Evolutionary conservation across 192 early-diverging fungal species (phyloP).

Genomic region (Allomyces arbusculus): DNA sequence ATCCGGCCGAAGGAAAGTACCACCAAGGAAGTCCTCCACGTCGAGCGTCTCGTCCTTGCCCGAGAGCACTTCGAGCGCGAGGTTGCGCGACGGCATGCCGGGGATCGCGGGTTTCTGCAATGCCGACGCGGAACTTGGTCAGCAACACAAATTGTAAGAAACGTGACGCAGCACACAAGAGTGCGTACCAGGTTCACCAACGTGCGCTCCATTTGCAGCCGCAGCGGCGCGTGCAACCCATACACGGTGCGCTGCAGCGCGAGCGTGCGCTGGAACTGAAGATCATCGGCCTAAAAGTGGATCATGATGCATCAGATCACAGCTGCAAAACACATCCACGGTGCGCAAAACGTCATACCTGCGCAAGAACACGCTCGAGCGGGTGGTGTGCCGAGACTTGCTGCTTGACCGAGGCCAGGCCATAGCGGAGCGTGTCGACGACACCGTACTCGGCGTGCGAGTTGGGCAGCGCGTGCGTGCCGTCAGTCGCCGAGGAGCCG

Average conservation of each 20-base stretch:
- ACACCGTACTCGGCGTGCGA: conserved; percentile 44
- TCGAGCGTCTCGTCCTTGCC: conserved; percentile 78
- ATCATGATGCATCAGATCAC: conserved; percentile 1
- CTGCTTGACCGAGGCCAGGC: conserved; percentile 34
- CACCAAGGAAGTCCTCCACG: conserved; percentile 72
- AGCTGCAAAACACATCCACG: neutral
- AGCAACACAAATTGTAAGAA: conserved; percentile 12
- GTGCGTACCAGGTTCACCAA: conserved; percentile 25
- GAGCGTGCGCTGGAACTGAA: conserved; percentile 60
- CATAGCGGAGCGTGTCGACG: conserved; percentile 66
- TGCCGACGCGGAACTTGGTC: conserved; percentile 10
- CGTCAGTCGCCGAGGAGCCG: conserved; percentile 8
- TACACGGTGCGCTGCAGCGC: conserved; percentile 58
- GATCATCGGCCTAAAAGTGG: conserved; percentile 60
- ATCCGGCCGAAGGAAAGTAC: conserved; percentile 14
- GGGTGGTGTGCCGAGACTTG: conserved; percentile 52
- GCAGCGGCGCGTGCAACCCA: conserved; percentile 80
- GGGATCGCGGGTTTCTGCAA: conserved; percentile 25
- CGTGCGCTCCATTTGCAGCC: conserved; percentile 74
- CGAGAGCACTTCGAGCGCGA: conserved; percentile 62
- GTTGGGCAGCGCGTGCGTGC: conserved; percentile 14
- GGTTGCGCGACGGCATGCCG: conserved; percentile 35
- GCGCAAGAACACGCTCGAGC: conserved; percentile 48
- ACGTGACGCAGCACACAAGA: neutral
- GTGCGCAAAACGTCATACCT: conserved; percentile 8